Conservation (phyloP, 2,329 filamentous ascomycete genomes). For the Hirsutella rhossiliensis region DNA sequence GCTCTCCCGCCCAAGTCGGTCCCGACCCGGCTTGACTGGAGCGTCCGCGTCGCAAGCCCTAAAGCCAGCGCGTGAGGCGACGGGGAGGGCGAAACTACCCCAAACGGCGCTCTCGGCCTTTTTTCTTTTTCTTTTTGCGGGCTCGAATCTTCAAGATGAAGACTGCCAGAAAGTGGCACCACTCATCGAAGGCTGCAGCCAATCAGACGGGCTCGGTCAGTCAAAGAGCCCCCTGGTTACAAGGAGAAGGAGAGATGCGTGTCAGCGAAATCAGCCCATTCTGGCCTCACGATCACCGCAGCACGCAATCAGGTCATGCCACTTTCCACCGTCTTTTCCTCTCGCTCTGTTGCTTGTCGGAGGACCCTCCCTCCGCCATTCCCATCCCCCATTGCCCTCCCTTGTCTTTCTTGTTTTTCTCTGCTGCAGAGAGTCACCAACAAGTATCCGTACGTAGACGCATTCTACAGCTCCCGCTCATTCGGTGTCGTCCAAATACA, state of each 20-base stretch:
- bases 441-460: no score
- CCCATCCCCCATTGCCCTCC: no score
- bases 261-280: slow-evolving; percentile 22
- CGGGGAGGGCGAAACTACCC: no score
- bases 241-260: not conserved
- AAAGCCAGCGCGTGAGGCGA: no score
- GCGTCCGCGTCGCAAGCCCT: no score
- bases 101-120: not conserved
- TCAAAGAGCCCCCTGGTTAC: slow-evolving; percentile 1
- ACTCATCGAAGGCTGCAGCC: not conserved
- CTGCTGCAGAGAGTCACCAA: no score
- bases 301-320: slow-evolving; percentile 21
- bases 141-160: not conserved
- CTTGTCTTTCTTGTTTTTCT: not conserved
- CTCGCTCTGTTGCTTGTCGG: not conserved
- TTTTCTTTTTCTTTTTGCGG: not conserved
- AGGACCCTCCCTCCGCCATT: not conserved
- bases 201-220: slow-evolving; percentile 1
- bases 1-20: no score
- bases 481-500: no score
- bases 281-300: slow-evolving; percentile 18
- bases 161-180: not conserved
- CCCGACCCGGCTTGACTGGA: no score
- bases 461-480: no score
- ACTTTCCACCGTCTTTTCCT: slow-evolving; percentile 13